Evolutionary conservation across 495 filamentous ascomycete genomes (phyloP).

Genomic region (Baudoinia panamericana): DNA sequence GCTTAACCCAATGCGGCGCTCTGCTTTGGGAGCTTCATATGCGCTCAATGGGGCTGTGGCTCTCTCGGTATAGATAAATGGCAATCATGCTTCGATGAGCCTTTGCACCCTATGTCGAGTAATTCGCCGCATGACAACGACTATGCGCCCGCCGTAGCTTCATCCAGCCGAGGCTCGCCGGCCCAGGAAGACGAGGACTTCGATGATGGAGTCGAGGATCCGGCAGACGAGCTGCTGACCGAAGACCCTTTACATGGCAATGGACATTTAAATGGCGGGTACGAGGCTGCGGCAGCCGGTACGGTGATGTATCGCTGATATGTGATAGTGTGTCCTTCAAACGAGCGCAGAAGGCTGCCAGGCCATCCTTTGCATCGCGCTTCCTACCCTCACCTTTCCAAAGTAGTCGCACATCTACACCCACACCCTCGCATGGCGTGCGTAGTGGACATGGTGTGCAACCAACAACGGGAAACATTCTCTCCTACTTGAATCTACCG

Average conservation of each 20-base stretch:
- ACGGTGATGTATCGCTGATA: neutral
- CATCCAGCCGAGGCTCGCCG: conserved; percentile 26
- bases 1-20: too few relatives aligned
- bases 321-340: conserved; percentile 61
- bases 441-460: conserved; percentile 10
- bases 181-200: conserved; percentile 21
- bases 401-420: conserved; percentile 23
- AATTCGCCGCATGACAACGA: conserved; percentile 25
- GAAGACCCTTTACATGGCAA: conserved; percentile 24
- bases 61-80: neutral
- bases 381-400: conserved; percentile 25
- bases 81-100: conserved; percentile 6
- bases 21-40: neutral
- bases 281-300: neutral
- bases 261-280: conserved; percentile 23
- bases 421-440: conserved; percentile 11
- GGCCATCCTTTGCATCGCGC: conserved; percentile 44
- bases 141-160: conserved; percentile 25
- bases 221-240: conserved; percentile 24
- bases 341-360: conserved; percentile 57
- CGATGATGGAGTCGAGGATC: conserved; percentile 26
- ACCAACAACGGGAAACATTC: conserved; percentile 29
- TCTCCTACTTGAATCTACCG: conserved; percentile 27
- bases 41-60: neutral
- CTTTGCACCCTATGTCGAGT: conserved; percentile 25